Base-by-base conservation (phyloP, 208 protist species). In the Giardia duodenalis region DNA sequence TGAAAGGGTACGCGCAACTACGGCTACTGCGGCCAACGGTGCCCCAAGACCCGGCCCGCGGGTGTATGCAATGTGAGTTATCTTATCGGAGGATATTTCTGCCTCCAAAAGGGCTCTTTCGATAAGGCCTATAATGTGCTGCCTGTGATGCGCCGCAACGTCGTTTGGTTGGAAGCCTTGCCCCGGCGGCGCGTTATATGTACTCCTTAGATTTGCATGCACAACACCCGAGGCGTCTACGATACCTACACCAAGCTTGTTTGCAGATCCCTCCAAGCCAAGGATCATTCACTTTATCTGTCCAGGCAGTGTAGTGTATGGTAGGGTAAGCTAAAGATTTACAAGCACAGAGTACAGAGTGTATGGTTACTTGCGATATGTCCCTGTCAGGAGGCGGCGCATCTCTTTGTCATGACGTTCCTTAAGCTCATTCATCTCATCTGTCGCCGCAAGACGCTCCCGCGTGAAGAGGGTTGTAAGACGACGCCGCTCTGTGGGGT, bases 241-340 rank as follows among this genome's bases (percentile, higher is more conserved):
- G 67, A 99, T 97, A 45, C 98, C 98, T 67, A 99, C 96, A 10
- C 97, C 98, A 44, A 99, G 95, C 93, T 99, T 99, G 94, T 99
- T 99, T n/a, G 98, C 98, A 93, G 97, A 98, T 39, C 98, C 97
- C 94, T 99, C 98, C 92, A 99, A 97, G 46, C 98, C 98, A 46
- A 99, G 44, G 86, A 76, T 30, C 10, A 76, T 39, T 30, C 10
- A 39, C 57, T 39, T 39, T 76, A 76, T 76, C 30, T 76, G 30
- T 30, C n/a, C n/a, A n/a, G n/a, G n/a, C n/a, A n/a, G n/a, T n/a
- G n/a, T n/a, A n/a, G n/a, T n/a, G n/a, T n/a, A n/a, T n/a, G n/a
- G n/a, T n/a, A n/a, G n/a, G n/a, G n/a, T n/a, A n/a, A n/a, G n/a
- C n/a, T n/a, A n/a, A n/a, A n/a, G n/a, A n/a, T n/a, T n/a, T n/a